Conservation (phyloP, 768 basidiomycete genomes). For the Termitomyces heimii region DNA sequence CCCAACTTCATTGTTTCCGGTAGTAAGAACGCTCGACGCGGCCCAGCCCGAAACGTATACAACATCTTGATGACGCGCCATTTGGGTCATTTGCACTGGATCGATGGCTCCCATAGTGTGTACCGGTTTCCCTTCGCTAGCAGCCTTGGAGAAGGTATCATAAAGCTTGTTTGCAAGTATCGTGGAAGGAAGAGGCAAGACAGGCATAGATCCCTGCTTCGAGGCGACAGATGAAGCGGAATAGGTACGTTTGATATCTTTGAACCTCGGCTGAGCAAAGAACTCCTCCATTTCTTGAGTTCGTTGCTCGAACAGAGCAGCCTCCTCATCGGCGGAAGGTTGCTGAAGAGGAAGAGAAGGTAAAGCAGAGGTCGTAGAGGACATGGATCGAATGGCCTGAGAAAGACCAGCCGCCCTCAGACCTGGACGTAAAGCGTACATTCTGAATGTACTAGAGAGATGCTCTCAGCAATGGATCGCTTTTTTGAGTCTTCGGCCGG, state of each 20-base stretch:
- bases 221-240: slow-evolving; percentile 72
- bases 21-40: slow-evolving; percentile 78
- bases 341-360: slow-evolving; percentile 48
- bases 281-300: slow-evolving; percentile 63
- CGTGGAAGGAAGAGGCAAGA: slow-evolving; percentile 68
- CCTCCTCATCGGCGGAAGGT: slow-evolving; percentile 54
- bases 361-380: slow-evolving; percentile 29
- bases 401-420: slow-evolving; percentile 18
- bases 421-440: slow-evolving; percentile 25
- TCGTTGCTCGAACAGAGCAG: slow-evolving; percentile 51
- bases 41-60: slow-evolving; percentile 96
- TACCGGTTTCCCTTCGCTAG: slow-evolving; percentile 60
- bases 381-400: slow-evolving; percentile 31
- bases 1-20: slow-evolving; percentile 87
- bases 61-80: slow-evolving; percentile 81
- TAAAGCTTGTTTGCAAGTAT: slow-evolving; percentile 87
- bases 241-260: slow-evolving; percentile 72
- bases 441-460: slow-evolving; percentile 2
- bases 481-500: not conserved
- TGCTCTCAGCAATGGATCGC: not conserved
- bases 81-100: slow-evolving; percentile 92
- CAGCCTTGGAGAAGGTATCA: slow-evolving; percentile 54
- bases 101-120: slow-evolving; percentile 94
- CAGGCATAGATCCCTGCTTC: slow-evolving; percentile 85
- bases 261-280: slow-evolving; percentile 73